phyloP scores from a whole-genome alignment of 192 early-diverging fungal species.

The Podila epicladia region DNA sequence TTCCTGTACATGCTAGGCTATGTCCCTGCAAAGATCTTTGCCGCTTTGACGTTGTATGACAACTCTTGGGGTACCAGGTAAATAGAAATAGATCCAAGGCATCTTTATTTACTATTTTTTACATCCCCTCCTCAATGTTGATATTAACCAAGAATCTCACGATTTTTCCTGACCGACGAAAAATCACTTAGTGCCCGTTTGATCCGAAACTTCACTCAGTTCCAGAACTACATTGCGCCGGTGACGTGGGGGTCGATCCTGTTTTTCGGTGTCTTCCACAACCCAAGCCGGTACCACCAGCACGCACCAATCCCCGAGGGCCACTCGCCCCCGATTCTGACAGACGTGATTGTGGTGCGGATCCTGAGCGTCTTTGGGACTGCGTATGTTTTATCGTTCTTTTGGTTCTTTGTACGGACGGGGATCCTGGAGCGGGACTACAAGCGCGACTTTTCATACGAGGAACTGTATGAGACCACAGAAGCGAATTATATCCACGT shows the following conservation, averaged over 20 bases:
- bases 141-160: neutral
- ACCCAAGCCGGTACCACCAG: conserved; percentile 28
- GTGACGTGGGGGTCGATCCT: conserved; percentile 38
- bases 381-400: conserved; percentile 10
- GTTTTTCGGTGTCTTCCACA: conserved; percentile 28
- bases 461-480: conserved; percentile 34
- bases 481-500: conserved; percentile 17
- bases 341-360: conserved; percentile 14
- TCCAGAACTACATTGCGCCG: conserved; percentile 46
- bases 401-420: conserved; percentile 44
- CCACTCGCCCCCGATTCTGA: conserved; percentile 22
- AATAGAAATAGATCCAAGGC: neutral
- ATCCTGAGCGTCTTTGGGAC: neutral
- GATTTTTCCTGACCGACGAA: no score
- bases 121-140: no score
- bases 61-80: conserved; percentile 67
- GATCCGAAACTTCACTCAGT: conserved; percentile 36
- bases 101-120: neutral
- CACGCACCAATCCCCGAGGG: conserved; percentile 19
- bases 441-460: conserved; percentile 41
- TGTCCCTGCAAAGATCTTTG: conserved; percentile 68
- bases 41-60: conserved; percentile 64
- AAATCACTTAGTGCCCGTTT: conserved; percentile 22
- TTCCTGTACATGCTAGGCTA: conserved; percentile 63
- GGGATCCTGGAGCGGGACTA: conserved; percentile 13